A percentile compares a stretch with the other conserved stretches of the same genome.
Conservation (phyloP, 345 rosid genomes). For the Hevea brasiliensis region DNA sequence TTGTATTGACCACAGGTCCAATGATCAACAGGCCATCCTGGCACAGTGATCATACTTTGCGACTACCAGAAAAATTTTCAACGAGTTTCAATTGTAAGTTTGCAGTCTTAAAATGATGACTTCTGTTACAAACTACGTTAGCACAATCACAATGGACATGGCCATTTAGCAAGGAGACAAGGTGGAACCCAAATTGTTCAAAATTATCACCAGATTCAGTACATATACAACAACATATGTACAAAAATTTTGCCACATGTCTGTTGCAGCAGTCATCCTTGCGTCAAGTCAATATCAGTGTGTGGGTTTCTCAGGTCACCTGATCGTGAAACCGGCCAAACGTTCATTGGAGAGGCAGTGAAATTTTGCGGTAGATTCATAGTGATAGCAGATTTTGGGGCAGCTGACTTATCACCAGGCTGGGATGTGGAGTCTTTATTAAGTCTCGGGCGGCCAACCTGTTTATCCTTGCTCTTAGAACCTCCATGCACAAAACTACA, state of each 20-base stretch:
- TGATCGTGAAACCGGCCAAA: conserved; percentile 66
- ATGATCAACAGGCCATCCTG: too few species aligned
- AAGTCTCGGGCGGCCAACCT: conserved; percentile 40
- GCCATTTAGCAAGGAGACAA: conserved; percentile 17
- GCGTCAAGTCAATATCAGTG: conserved; percentile 83
- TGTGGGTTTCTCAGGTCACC: conserved; percentile 71
- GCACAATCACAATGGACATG: conserved; percentile 26
- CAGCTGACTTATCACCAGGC: conserved; percentile 31
- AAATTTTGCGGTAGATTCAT: conserved; percentile 45
- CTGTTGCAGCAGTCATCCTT: conserved; percentile 74
- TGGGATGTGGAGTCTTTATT: conserved; percentile 42
- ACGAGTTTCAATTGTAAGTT: conserved; percentile 17
- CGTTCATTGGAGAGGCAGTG: conserved; percentile 45
- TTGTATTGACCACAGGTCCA: too few species aligned
- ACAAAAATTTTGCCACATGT: conserved; percentile 56
- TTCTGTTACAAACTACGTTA: conserved; percentile 43
- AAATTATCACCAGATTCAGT: conserved; percentile 24
- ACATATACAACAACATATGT: conserved; percentile 68
- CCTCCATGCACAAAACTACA: conserved; percentile 85
- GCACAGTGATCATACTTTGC: too few species aligned
- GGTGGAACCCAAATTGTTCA: conserved; percentile 20
- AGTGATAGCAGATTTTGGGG: conserved; percentile 24
- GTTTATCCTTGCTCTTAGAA: conserved; percentile 60
- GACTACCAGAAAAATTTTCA: conserved; percentile 4
- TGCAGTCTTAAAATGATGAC: conserved; percentile 10